Evolutionary conservation across 2,329 filamentous ascomycete genomes (phyloP).

Genomic region (Fusarium buxicola): DNA sequence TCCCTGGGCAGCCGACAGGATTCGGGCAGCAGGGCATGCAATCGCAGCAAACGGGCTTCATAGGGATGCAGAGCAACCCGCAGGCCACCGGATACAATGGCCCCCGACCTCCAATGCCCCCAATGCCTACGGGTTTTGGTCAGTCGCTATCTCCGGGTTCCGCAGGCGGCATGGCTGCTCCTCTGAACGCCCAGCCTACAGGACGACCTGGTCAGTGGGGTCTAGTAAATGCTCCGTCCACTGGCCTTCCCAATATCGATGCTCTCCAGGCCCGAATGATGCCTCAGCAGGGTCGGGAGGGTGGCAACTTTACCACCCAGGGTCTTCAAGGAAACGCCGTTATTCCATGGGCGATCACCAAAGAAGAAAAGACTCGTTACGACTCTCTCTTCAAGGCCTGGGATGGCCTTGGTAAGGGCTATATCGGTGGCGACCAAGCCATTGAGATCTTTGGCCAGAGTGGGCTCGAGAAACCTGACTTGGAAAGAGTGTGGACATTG

Average conservation of each 20-base stretch:
- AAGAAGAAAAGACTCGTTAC: constrained; percentile 97
- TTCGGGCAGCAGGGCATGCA: constrained; percentile 73
- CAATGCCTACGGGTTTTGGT: constrained; percentile 72
- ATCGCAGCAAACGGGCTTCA: constrained; percentile 77
- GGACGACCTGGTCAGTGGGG: constrained; percentile 96
- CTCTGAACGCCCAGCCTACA: constrained; percentile 92
- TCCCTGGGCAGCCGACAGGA: constrained; percentile 67
- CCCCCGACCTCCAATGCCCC: constrained; percentile 90
- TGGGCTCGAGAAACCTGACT: constrained; percentile 87
- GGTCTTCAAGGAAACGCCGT: constrained; percentile 93
- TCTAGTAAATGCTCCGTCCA: constrained; percentile 92
- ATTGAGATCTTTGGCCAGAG: constrained; percentile 98
- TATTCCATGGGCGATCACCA: constrained; percentile 98
- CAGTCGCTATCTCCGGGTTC: constrained; percentile 62
- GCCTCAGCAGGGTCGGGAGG: constrained; percentile 93
- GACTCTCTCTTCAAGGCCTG: constrained; percentile 95
- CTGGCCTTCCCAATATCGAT: constrained; percentile 92
- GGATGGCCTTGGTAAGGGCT: constrained; percentile 95
- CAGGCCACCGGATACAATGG: constrained; percentile 85
- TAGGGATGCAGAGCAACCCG: constrained; percentile 71
- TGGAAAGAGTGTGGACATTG: constrained; percentile 95
- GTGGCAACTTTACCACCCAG: constrained; percentile 82
- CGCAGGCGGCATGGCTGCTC: constrained; percentile 73
- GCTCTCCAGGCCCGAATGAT: constrained; percentile 94
- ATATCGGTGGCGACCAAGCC: constrained; percentile 89